These are phyloP conservation scores for Coniferiporia weirii DNA, from an alignment of 1,284 basidiomycete genomes.

Conservation along the genomic window DNA sequence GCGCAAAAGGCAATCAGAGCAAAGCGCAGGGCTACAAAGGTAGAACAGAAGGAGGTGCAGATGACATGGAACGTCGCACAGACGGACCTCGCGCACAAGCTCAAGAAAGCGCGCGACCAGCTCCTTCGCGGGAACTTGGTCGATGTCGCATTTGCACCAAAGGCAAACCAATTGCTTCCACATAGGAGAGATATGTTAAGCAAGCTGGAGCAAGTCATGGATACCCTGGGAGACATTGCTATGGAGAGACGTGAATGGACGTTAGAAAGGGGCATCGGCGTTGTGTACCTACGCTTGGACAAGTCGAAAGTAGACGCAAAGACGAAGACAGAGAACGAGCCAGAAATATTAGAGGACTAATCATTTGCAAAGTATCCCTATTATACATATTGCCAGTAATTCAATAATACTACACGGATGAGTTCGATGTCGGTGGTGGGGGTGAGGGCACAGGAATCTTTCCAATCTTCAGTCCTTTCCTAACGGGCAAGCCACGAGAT, in stretches of 20 bases:
- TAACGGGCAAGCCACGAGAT: constrained; percentile 17
- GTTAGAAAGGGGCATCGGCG: constrained; percentile 32
- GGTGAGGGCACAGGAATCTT: neutral
- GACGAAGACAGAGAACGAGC: neutral
- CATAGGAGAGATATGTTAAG: constrained; percentile 33
- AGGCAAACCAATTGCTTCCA: constrained; percentile 33
- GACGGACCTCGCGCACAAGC: constrained; percentile 63
- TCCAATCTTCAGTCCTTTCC: neutral
- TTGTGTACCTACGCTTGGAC: constrained; percentile 36
- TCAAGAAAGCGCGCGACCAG: constrained; percentile 53
- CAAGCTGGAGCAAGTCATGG: constrained; percentile 38
- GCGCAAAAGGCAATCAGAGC: constrained; percentile 28
- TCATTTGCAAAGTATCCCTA: neutral
- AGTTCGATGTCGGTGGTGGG: neutral
- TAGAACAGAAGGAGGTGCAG: constrained; percentile 64
- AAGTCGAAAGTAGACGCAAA: neutral
- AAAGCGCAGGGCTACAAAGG: constrained; percentile 28
- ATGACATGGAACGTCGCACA: constrained; percentile 61
- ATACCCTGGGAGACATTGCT: constrained; percentile 39
- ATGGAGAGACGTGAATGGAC: constrained; percentile 48
- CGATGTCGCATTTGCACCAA: constrained; percentile 51
- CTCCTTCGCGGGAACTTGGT: constrained; percentile 58
- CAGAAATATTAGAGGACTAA: neutral
- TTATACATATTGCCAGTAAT: constrained; percentile 8
- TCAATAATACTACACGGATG: neutral